phyloP scores from a whole-genome alignment of 306 rosid species.

The Begonia loranthoides region DNA sequence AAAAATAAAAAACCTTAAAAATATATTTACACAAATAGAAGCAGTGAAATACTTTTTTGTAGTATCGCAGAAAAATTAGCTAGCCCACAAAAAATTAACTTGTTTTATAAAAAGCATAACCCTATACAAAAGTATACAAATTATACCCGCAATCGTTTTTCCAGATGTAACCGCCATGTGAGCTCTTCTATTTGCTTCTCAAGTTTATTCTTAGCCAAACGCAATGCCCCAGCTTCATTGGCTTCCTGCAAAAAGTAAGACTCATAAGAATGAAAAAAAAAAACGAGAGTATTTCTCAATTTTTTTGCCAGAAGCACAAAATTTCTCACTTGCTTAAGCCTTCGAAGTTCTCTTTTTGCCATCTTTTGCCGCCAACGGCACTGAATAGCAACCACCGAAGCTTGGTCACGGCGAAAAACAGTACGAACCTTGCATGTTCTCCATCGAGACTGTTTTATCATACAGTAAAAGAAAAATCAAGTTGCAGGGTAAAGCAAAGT shows the following conservation, averaged over 20 bases:
- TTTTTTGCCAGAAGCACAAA: constrained; percentile 1
- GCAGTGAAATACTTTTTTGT: too few relatives aligned
- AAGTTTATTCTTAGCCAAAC: constrained; percentile 83
- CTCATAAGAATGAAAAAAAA: constrained; percentile 1
- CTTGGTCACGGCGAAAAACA: constrained; percentile 36
- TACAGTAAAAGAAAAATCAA: constrained; percentile 5
- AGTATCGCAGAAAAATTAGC: too few relatives aligned
- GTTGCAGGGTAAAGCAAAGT: not conserved
- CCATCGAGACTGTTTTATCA: constrained; percentile 56
- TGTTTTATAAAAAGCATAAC: too few relatives aligned
- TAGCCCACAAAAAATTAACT: too few relatives aligned
- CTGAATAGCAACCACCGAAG: constrained; percentile 64
- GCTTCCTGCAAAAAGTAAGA: constrained; percentile 58
- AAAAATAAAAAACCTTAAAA: too few relatives aligned
- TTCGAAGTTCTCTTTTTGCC: constrained; percentile 73
- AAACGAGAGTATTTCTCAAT: constrained; percentile 3
- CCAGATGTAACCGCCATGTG: constrained; percentile 91
- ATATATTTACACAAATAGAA: too few relatives aligned
- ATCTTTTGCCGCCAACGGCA: constrained; percentile 78
- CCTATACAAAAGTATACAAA: not conserved
- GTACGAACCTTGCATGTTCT: constrained; percentile 67
- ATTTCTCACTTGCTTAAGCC: constrained; percentile 49
- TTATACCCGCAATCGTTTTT: constrained; percentile 86
- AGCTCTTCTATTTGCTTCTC: constrained; percentile 95
- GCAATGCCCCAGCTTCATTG: constrained; percentile 94